These are phyloP conservation scores for Glutinoglossum americanum DNA, from an alignment of 495 filamentous ascomycete genomes.

Conservation along the genomic window DNA sequence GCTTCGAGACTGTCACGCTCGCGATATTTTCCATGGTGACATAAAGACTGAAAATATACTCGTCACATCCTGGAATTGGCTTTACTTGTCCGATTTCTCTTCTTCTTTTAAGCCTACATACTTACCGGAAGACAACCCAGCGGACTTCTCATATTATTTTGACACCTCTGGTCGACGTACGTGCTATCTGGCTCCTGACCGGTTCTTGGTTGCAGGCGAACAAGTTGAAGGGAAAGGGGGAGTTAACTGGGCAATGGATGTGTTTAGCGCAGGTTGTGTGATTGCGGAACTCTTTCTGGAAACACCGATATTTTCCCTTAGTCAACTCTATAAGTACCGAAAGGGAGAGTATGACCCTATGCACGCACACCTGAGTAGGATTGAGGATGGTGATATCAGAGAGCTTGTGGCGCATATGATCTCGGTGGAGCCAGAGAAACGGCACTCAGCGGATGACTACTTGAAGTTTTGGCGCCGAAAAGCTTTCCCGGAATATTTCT, in stretches of 20 bases:
- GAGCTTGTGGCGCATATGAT: slow-evolving; percentile 91
- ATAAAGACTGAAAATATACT: slow-evolving; percentile 96
- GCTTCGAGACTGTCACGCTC: slow-evolving; percentile 72
- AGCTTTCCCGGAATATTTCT: slow-evolving; percentile 21
- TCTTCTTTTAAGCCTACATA: slow-evolving; percentile 88
- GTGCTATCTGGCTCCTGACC: slow-evolving; percentile 91
- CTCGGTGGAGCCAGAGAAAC: slow-evolving; percentile 68
- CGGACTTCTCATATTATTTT: slow-evolving; percentile 94
- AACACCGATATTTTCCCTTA: slow-evolving; percentile 74
- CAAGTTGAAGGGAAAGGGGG: slow-evolving; percentile 36
- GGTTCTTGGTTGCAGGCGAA: slow-evolving; percentile 51
- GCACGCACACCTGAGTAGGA: slow-evolving; percentile 57
- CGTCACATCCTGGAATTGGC: slow-evolving; percentile 98
- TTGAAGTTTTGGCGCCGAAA: slow-evolving; percentile 78
- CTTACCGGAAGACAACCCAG: slow-evolving; percentile 90
- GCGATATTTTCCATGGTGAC: slow-evolving; percentile 89
- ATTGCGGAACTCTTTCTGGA: slow-evolving; percentile 97
- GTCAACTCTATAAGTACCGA: slow-evolving; percentile 84
- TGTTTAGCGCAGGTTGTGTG: slow-evolving; percentile 93
- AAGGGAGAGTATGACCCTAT: slow-evolving; percentile 80
- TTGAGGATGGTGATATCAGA: slow-evolving; percentile 69
- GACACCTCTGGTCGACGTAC: slow-evolving; percentile 79
- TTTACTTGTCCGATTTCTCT: slow-evolving; percentile 91
- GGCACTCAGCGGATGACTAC: slow-evolving; percentile 89
- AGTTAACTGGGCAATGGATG: slow-evolving; percentile 92